phyloP scores from a whole-genome alignment of 2,329 filamentous ascomycete genomes.

The Trichoderma sp. region DNA sequence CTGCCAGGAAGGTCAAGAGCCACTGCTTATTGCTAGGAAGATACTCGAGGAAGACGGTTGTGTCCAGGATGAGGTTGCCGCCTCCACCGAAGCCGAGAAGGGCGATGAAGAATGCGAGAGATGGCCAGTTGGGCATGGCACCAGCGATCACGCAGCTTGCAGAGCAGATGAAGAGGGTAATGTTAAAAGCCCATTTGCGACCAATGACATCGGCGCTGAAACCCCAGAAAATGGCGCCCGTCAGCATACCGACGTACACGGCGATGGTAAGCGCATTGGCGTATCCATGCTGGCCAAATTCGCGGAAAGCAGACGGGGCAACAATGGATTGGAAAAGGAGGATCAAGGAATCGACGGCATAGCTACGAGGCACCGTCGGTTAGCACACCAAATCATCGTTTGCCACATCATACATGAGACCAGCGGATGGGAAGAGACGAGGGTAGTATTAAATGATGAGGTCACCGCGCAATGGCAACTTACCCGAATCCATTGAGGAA shows the following conservation, averaged over 20 bases:
- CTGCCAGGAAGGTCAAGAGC: conserved; percentile 45
- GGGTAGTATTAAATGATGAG: background rate
- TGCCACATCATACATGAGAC: background rate
- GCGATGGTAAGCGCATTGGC: conserved; percentile 58
- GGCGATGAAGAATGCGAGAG: conserved; percentile 61
- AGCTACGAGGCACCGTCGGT: conserved; percentile 31
- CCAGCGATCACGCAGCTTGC: conserved; percentile 60
- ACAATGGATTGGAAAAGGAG: conserved; percentile 61
- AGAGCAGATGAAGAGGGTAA: conserved; percentile 61
- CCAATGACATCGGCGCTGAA: conserved; percentile 66
- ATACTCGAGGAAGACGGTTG: conserved; percentile 52
- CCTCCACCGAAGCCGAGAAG: conserved; percentile 60
- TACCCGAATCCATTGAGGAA: conserved; percentile 59
- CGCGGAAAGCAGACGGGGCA: conserved; percentile 53
- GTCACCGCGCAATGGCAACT: conserved; percentile 18
- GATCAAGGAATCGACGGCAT: conserved; percentile 47
- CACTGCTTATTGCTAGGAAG: conserved; percentile 47
- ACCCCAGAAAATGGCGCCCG: conserved; percentile 66
- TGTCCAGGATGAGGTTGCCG: conserved; percentile 51
- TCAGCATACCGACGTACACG: conserved; percentile 54
- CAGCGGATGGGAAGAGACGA: background rate
- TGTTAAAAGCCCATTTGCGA: conserved; percentile 65
- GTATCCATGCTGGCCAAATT: conserved; percentile 56
- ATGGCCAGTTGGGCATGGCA: conserved; percentile 63
- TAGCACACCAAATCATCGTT: background rate